phyloP scores from a whole-genome alignment of 2,329 filamentous ascomycete genomes.

The Phoma herbarum region DNA sequence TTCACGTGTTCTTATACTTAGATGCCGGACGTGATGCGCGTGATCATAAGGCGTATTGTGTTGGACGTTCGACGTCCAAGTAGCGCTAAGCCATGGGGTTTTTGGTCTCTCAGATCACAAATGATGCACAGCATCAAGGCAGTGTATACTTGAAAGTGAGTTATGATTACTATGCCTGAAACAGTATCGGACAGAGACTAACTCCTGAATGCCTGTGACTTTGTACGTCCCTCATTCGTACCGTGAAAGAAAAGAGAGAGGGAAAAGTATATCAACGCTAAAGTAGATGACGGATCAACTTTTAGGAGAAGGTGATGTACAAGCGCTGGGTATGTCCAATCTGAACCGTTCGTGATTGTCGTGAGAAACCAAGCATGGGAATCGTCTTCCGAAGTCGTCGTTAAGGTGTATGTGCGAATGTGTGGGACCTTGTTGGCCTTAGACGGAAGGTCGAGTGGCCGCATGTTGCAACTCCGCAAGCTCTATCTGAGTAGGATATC shows the following conservation, averaged over 20 bases:
- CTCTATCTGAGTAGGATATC: not conserved
- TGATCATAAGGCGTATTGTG: not conserved
- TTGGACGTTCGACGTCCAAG: not conserved
- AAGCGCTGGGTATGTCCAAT: conserved; percentile 36
- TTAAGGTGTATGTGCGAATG: conserved; percentile 29
- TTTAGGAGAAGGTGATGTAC: conserved; percentile 43
- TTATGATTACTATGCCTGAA: conserved; percentile 19
- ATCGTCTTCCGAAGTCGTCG: conserved; percentile 37
- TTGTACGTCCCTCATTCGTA: conserved; percentile 11
- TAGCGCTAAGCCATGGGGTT: not conserved
- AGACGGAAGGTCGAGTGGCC: not conserved
- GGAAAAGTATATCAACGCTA: conserved; percentile 34
- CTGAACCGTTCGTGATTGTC: conserved; percentile 37
- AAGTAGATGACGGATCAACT: conserved; percentile 32
- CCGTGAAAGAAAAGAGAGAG: conserved; percentile 20
- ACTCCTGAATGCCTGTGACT: conserved; percentile 19
- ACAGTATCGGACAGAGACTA: conserved; percentile 14
- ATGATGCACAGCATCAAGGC: not conserved
- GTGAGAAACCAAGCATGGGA: conserved; percentile 28
- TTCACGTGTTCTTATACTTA: not conserved
- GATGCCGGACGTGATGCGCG: not conserved
- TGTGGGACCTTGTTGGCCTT: conserved; percentile 1
- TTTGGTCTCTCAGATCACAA: not conserved
- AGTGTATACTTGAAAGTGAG: not conserved
- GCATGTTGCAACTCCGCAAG: not conserved